phyloP scores from a whole-genome alignment of 2,329 filamentous ascomycete genomes.

The Microcyclosporella mali region DNA sequence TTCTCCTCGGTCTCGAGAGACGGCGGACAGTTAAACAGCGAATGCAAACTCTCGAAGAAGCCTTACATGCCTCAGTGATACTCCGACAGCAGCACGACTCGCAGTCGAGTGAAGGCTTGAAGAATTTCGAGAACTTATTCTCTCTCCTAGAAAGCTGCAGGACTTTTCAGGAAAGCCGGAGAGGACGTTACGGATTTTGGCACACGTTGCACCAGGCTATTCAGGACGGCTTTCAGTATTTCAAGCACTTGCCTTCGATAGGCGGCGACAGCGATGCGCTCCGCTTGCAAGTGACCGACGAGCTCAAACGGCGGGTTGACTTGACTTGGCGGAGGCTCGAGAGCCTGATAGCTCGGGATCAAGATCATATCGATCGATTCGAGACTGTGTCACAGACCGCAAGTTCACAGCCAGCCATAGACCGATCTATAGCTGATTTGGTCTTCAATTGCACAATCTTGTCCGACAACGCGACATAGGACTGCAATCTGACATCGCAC shows the following conservation, averaged over 20 bases:
- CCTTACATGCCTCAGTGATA: too few species aligned
- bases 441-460: conserved; percentile 13
- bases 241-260: conserved; percentile 1
- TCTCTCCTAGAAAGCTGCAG: conserved; percentile 13
- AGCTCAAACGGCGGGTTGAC: conserved; percentile 10
- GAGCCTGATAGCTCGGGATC: conserved; percentile 14
- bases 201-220: conserved; percentile 10
- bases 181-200: conserved; percentile 18
- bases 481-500: conserved; percentile 16
- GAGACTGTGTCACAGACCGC: conserved; percentile 13
- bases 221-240: conserved; percentile 11
- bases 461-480: conserved; percentile 17
- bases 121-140: conserved; percentile 7
- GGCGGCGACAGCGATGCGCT: neutral
- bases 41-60: conserved; percentile 10
- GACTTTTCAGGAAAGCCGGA: conserved; percentile 15
- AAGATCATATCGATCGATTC: conserved; percentile 14
- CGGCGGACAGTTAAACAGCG: conserved; percentile 11
- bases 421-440: neutral
- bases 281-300: conserved; percentile 4
- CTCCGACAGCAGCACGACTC: too few species aligned
- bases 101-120: neutral
- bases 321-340: conserved; percentile 13
- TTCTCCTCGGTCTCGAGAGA: conserved; percentile 10
- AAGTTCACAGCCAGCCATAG: neutral